These are phyloP conservation scores for Mycena rosella DNA, from an alignment of 768 basidiomycete genomes.

Conservation along the genomic window DNA sequence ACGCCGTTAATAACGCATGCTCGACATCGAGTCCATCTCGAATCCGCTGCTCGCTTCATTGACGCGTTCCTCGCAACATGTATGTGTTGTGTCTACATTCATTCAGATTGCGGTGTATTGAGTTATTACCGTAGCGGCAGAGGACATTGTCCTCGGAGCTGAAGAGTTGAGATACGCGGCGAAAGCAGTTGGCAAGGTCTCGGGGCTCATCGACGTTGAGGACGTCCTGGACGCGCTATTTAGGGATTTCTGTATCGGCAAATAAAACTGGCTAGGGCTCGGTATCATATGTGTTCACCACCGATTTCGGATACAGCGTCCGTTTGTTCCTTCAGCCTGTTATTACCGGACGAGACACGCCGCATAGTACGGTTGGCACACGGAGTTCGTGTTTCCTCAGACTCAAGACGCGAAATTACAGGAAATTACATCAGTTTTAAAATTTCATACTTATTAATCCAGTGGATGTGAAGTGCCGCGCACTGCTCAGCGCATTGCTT, in stretches of 20 bases:
- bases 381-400: constrained; percentile 64
- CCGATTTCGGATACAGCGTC: constrained; percentile 56
- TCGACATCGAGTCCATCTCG: constrained; percentile 83
- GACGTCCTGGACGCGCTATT: constrained; percentile 89
- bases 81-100: constrained; percentile 40
- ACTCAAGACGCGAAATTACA: constrained; percentile 53
- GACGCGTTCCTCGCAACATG: constrained; percentile 69
- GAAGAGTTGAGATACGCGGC: constrained; percentile 92
- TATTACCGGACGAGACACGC: constrained; percentile 35
- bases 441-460: constrained; percentile 55
- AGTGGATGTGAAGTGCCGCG: no score
- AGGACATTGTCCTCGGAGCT: constrained; percentile 86
- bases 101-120: neutral
- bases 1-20: constrained; percentile 82
- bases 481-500: neutral
- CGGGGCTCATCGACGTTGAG: constrained; percentile 84
- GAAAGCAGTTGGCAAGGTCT: constrained; percentile 85
- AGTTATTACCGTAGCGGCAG: constrained; percentile 54
- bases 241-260: constrained; percentile 90
- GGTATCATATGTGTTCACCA: no score
- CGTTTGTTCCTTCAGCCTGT: constrained; percentile 50
- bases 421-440: no score
- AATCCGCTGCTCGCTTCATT: constrained; percentile 71
- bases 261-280: no score
- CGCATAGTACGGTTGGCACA: constrained; percentile 48